These are phyloP conservation scores for Seiridium unicorne DNA, from an alignment of 2,329 filamentous ascomycete species.

Conservation along the genomic window DNA sequence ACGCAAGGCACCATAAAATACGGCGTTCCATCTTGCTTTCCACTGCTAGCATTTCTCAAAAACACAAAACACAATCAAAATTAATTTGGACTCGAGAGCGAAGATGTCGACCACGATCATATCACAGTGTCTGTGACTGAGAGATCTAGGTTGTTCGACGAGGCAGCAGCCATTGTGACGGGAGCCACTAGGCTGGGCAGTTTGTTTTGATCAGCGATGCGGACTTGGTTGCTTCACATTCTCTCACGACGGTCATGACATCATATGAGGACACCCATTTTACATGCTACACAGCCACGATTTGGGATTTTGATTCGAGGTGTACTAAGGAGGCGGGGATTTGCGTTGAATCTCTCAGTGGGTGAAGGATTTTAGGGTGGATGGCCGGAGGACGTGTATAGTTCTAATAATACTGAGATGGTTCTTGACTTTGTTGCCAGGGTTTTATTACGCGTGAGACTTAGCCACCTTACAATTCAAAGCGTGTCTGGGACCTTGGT, in stretches of 20 bases:
- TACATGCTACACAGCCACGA: neutral
- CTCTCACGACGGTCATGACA: conserved; percentile 2
- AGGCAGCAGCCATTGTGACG: too few relatives aligned
- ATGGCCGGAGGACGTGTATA: too few relatives aligned
- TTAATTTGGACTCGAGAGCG: neutral
- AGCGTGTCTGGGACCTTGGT: too few relatives aligned
- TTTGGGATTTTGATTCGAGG: neutral
- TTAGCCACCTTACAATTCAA: too few relatives aligned
- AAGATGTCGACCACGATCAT: neutral
- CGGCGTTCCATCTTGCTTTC: neutral
- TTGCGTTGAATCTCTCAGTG: too few relatives aligned
- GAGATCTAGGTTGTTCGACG: neutral
- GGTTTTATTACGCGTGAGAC: too few relatives aligned
- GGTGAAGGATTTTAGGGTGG: too few relatives aligned
- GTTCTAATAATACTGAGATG: too few relatives aligned
- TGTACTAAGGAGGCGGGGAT: too few relatives aligned
- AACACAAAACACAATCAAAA: neutral
- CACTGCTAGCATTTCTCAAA: neutral
- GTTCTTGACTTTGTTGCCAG: too few relatives aligned
- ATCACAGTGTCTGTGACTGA: neutral
- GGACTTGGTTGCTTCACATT: neutral
- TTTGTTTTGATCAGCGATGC: neutral
- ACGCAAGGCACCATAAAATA: neutral
- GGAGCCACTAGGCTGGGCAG: neutral
- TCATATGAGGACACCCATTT: neutral